Evolutionary conservation across 768 basidiomycete species (phyloP), one percentile per base, ranked within the genome.

Genomic region (Austroboletus eburneus): DNA sequence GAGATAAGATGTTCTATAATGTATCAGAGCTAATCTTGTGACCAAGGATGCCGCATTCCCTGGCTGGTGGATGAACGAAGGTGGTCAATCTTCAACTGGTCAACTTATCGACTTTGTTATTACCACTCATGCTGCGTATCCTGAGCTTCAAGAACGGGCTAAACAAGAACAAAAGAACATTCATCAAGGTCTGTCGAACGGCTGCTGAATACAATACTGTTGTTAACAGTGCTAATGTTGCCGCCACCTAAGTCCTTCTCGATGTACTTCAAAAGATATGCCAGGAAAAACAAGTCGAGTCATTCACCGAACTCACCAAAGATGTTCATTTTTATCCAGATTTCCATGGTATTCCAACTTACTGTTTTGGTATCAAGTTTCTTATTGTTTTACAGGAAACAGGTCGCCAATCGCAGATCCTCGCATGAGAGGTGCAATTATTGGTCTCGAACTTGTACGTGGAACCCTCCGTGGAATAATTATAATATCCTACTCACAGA

Each of bases 41-140:
- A 25, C 24, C 39, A 54, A 89, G 80, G 85, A 97, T 59, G 84
- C 91, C 6, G 77, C 94, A 25, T 93, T 97, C 69, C 83, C 83
- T 35, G 91, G 85, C 16, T 94, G 91, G 86, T 99, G 95, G 96
- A 96, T 97, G 92, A 99, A 94, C 59, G 96, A 99, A 68, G 96
- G 95, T 32, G 96, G 96, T 2, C 96, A 99, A 68, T 96, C 93
- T 8, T 94, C 93, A 1, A 99, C 96, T 0, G 96, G 96, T n/a
- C 42, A 63, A 83, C 77, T 98, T 9, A 92, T 99, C 45, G 91
- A 99, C 60, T 97, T 96, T 63, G 85, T 94, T 61, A 77, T 98
- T 49, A 90, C 82, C 9, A 97, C 90, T 1, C 96, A 99, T 60
- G 81, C 88, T 3, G 90, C 95, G 2, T 90, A 90, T 56, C 64